These are phyloP conservation scores for Psilocybe tampanensis DNA, from an alignment of 768 basidiomycete genomes.

Conservation along the genomic window DNA sequence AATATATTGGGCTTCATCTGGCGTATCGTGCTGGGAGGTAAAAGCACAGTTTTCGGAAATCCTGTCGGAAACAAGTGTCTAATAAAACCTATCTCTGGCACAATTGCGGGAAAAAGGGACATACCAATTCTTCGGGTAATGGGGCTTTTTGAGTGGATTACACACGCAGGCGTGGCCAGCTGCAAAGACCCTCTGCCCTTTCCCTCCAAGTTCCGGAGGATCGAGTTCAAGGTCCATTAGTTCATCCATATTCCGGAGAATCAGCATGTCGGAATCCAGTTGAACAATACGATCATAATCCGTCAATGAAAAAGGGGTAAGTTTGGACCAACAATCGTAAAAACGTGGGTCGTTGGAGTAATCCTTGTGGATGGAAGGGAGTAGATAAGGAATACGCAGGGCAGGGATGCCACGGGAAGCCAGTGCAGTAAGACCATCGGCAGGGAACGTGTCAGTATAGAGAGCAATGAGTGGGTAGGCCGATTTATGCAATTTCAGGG, in stretches of 20 bases:
- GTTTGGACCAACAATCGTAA: constrained; percentile 9
- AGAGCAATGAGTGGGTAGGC: constrained; percentile 4
- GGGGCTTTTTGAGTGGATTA: constrained; percentile 8
- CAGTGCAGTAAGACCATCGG: constrained; percentile 2
- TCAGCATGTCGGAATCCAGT: constrained; percentile 8
- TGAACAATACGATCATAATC: constrained; percentile 8
- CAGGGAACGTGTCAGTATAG: constrained; percentile 6
- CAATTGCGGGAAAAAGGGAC: not conserved
- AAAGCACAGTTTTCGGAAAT: constrained; percentile 4
- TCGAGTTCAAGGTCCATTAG: constrained; percentile 8
- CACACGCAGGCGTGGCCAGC: constrained; percentile 9
- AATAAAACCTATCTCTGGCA: not conserved
- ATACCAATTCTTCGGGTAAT: constrained; percentile 8
- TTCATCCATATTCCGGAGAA: constrained; percentile 7
- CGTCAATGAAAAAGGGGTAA: constrained; percentile 9
- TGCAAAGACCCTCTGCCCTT: constrained; percentile 2
- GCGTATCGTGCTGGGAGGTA: constrained; percentile 5
- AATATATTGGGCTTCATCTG: constrained; percentile 5
- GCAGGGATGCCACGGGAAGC: constrained; percentile 5
- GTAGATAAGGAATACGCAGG: constrained; percentile 6
- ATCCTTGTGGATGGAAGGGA: constrained; percentile 5
- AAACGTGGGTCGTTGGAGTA: constrained; percentile 9
- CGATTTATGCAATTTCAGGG: constrained; percentile 6
- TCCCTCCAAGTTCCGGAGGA: constrained; percentile 4
- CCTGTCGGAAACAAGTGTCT: not conserved